phyloP scores from a whole-genome alignment of 1,284 basidiomycete genomes.

The Serendipita sp. region DNA sequence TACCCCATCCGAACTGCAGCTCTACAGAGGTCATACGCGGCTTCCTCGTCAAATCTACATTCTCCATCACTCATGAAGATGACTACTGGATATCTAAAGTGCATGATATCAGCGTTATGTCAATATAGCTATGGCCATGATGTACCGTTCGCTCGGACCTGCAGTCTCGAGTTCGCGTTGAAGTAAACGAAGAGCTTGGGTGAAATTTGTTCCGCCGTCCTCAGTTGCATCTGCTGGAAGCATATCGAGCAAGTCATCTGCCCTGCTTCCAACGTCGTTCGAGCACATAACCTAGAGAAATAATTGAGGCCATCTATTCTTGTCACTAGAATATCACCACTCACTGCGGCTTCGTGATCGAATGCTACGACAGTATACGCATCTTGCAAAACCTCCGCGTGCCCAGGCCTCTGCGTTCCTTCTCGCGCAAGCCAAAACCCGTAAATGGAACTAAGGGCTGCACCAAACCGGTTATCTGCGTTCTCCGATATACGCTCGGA shows the following conservation, averaged over 20 bases:
- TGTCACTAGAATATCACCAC: constrained; percentile 7
- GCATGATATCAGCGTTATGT: not conserved
- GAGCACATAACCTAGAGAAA: not conserved
- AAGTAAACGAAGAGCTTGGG: not conserved
- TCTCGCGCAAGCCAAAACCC: constrained; percentile 42
- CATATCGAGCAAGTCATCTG: constrained; percentile 30
- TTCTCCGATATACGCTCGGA: constrained; percentile 25
- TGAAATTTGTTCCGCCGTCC: constrained; percentile 5
- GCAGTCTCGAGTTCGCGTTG: not conserved
- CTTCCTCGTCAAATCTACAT: constrained; percentile 27
- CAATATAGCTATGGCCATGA: not conserved
- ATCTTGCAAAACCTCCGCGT: constrained; percentile 24
- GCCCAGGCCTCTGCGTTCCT: constrained; percentile 18
- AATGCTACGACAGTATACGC: constrained; percentile 46
- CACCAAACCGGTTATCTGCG: constrained; percentile 39
- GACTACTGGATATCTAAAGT: constrained; percentile 36
- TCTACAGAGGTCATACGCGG: constrained; percentile 33
- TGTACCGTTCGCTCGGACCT: not conserved
- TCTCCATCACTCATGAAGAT: constrained; percentile 51
- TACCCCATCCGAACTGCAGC: constrained; percentile 36
- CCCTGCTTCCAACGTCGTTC: constrained; percentile 37
- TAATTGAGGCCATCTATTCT: not conserved
- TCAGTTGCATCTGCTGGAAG: constrained; percentile 24
- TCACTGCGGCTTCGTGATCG: constrained; percentile 19
- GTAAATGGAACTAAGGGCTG: constrained; percentile 39